These are phyloP conservation scores for Stagonosporopsis vannaccii DNA, from an alignment of 2,329 filamentous ascomycete genomes.

Conservation along the genomic window DNA sequence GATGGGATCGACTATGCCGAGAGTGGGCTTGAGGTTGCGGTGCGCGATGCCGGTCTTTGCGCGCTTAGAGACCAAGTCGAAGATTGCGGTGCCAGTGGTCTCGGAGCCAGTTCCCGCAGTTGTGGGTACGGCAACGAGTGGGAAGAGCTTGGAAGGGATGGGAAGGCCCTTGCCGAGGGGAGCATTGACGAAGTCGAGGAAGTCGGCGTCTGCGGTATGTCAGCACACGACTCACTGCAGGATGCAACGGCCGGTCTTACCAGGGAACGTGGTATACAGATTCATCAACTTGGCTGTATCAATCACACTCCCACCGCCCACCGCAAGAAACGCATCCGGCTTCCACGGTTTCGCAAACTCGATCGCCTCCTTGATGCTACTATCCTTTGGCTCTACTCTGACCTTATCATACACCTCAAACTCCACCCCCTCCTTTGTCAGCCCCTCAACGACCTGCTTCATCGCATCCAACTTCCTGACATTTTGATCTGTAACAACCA, in stretches of 20 bases:
- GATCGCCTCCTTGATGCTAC: constrained; percentile 88
- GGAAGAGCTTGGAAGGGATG: constrained; percentile 73
- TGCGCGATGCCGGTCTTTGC: constrained; percentile 97
- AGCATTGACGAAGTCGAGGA: constrained; percentile 97
- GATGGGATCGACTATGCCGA: constrained; percentile 84
- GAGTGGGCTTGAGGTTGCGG: constrained; percentile 90
- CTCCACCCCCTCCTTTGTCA: constrained; percentile 78
- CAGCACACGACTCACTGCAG: neutral
- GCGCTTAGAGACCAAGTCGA: constrained; percentile 86
- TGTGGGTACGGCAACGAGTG: constrained; percentile 83
- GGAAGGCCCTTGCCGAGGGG: constrained; percentile 85
- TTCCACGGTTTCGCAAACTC: constrained; percentile 79
- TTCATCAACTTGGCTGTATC: constrained; percentile 99
- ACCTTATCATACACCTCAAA: constrained; percentile 84
- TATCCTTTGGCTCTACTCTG: constrained; percentile 92
- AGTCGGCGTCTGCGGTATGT: constrained; percentile 72
- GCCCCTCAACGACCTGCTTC: constrained; percentile 83
- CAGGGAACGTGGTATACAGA: constrained; percentile 84
- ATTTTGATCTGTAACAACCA: constrained; percentile 87
- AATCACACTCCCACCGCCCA: constrained; percentile 92
- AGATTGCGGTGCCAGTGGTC: constrained; percentile 97
- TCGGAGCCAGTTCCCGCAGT: constrained; percentile 90
- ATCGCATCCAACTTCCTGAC: constrained; percentile 86
- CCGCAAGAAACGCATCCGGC: constrained; percentile 90
- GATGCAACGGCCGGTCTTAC: constrained; percentile 19